Evolutionary conservation across 75 land plant genomes (phyloP), one percentile per base, ranked within the genome.

Genomic region (Larix kaempferi): DNA sequence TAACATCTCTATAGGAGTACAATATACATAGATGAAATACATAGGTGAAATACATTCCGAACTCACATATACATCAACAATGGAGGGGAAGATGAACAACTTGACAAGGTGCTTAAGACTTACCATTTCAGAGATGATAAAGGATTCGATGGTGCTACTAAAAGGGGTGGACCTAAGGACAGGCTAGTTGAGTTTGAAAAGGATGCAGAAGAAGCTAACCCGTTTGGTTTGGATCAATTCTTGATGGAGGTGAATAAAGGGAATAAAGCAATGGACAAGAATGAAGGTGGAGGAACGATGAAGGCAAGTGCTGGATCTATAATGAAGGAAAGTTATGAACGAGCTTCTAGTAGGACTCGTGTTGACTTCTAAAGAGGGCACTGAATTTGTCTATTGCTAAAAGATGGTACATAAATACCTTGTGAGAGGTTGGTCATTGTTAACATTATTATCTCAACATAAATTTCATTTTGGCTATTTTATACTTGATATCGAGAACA

Each of bases 191-290:
- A 98, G 82, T 95, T 93, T 87, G 98, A 93, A 77, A 86, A 88
- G 78, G 89, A 86, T 37, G 88, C 76, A 35, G 95, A 91, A 63
- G 98, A 95, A 74, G 90, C 87, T 26, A 98, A 97, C 95, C 98
- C 98, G 1, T 98, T 98, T 75, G 98, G 99, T 41, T 73, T 98
- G 76, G 92, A 95, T 75, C 89, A 84, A 89, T 98, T 93, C 85
- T 93, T 95, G 87, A 98, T 91, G 52, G 99, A 98, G 78, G 95
- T 95, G 82, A 98, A 91, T 86, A 92, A 82, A 33, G 98, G 98
- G 26, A 97, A 91, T 84, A 96, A 94, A 74, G 90, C 95, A 21
- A 61, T 90, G 88, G 99, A 97, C 11, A 92, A 90, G 77, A 88
- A 89, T 76, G 99, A 95, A 26, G 84, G 89, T 26, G 91, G 98